phyloP scores from a whole-genome alignment of 371 early-diverging fungal genomes.

The Haplosporangium sp. region DNA sequence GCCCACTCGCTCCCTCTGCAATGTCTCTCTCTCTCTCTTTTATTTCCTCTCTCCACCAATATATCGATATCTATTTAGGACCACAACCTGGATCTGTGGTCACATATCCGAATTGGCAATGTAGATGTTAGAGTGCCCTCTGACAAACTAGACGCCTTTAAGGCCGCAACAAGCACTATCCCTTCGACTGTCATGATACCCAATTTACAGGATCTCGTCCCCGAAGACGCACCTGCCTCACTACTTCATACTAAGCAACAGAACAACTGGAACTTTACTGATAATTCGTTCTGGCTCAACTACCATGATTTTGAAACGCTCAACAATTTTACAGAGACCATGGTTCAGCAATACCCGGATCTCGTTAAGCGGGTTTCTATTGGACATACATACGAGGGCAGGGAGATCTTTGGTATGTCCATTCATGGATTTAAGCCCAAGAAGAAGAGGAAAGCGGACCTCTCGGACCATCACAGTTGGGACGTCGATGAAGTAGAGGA shows the following conservation, averaged over 20 bases:
- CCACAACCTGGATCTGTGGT: slow-evolving; percentile 50
- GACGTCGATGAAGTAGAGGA: slow-evolving; percentile 13
- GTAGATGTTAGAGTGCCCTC: slow-evolving; percentile 50
- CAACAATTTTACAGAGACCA: slow-evolving; percentile 50
- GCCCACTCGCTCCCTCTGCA: background rate
- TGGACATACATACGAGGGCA: slow-evolving; percentile 58
- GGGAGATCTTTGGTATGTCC: slow-evolving; percentile 56
- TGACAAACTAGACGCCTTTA: slow-evolving; percentile 7
- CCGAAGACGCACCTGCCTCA: slow-evolving; percentile 19
- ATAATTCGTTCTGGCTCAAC: slow-evolving; percentile 43
- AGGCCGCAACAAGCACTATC: slow-evolving; percentile 2
- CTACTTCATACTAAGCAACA: background rate
- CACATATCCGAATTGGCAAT: slow-evolving; percentile 41
- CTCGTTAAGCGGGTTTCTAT: slow-evolving; percentile 48
- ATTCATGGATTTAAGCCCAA: slow-evolving; percentile 38
- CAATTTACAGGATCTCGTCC: slow-evolving; percentile 45
- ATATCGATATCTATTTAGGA: slow-evolving; percentile 11
- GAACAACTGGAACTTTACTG: slow-evolving; percentile 30
- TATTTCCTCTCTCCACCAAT: background rate
- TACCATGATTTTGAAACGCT: slow-evolving; percentile 45
- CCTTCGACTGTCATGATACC: slow-evolving; percentile 43
- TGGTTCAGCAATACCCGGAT: slow-evolving; percentile 47
- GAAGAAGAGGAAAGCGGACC: slow-evolving; percentile 11
- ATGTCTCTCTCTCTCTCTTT: background rate
- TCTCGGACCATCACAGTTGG: slow-evolving; percentile 8